A percentile compares a stretch with the other conserved stretches of the same genome.
These are phyloP conservation scores for Skeletonema potamos DNA, from an alignment of 108 stramenopile genomes.

Conservation along the genomic window DNA sequence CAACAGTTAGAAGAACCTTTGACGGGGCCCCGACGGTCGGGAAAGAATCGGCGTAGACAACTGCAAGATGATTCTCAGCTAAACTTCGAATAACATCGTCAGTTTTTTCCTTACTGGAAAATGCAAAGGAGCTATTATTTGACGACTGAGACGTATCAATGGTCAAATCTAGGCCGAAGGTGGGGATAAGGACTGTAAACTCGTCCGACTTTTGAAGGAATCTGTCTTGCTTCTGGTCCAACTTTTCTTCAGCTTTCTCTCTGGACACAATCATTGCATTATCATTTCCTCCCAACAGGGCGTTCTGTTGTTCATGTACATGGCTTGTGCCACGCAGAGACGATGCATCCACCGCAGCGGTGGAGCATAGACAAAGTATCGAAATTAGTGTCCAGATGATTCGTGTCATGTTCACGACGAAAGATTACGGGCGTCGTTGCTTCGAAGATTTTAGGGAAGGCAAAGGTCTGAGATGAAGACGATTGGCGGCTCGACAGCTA, in stretches of 20 bases:
- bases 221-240: neutral
- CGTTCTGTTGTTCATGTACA: neutral
- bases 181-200: slow-evolving; percentile 24
- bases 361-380: neutral
- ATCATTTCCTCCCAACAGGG: too few species aligned
- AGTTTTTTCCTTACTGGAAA: neutral
- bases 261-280: neutral
- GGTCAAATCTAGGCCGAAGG: slow-evolving; percentile 30
- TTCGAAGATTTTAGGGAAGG: neutral
- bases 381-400: neutral
- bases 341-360: neutral
- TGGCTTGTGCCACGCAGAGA: neutral
- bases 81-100: slow-evolving; percentile 24
- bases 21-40: slow-evolving; percentile 4
- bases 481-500: too few species aligned
- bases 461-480: too few species aligned
- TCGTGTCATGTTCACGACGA: neutral
- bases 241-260: neutral
- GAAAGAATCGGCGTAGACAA: slow-evolving; percentile 19
- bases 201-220: neutral
- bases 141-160: slow-evolving; percentile 4
- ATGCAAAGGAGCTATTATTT: neutral
- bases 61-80: slow-evolving; percentile 23
- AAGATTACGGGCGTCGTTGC: neutral
- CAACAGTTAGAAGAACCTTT: slow-evolving; percentile 36